Base-by-base conservation (phyloP, 176 grass and related monocot species). In the Phyllostachys edulis region DNA sequence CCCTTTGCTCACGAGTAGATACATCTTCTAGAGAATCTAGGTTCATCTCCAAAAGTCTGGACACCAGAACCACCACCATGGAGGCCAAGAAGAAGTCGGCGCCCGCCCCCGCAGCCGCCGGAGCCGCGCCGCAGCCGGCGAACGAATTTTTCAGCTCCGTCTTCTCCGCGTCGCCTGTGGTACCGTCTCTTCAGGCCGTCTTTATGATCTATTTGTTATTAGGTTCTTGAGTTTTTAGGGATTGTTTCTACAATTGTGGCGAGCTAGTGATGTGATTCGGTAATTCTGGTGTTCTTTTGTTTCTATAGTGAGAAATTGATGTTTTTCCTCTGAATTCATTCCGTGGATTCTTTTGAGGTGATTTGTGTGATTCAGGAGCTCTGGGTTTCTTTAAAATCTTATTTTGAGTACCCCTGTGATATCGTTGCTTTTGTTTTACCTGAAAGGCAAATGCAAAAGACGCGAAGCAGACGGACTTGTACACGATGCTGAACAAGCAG, bases 401-500 rank as follows among this genome's bases (percentile, higher is more conserved):
- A 50, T 80, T 60, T 60, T 83, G 67, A 49, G 24, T 42, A 24
- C 42, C 50, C 14, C 2, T 77, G 14, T 79, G 67, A 73, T 70
- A 34, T 66, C 26, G 34, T 34, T 72, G 20, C 6, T 41, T 17
- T 61, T 55, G 32, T 12, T 63, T 78, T 70, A 21, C 16, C 54
- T 78, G 36, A 20, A 11, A 91, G 89, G 85, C 80, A 26, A 91
- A 63, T 38, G 63, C 51, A 47, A 84, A 74, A 63, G 89, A 91
- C 37, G 59, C 67, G 26, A 86, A 82, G 67, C 88, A 78, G 27
- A 5, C 64, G 1, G 89, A 91, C 76, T 42, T 91, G 80, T 76
- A 76, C 44, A 29, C 69, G 20, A 87, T 91, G 54, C 80, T 91
- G 73, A 90, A 86, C 84, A 90, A 83, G 67, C 84, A 86, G 88